phyloP scores from a whole-genome alignment of 2,329 filamentous ascomycete genomes.

The Pezicula radicicola region DNA sequence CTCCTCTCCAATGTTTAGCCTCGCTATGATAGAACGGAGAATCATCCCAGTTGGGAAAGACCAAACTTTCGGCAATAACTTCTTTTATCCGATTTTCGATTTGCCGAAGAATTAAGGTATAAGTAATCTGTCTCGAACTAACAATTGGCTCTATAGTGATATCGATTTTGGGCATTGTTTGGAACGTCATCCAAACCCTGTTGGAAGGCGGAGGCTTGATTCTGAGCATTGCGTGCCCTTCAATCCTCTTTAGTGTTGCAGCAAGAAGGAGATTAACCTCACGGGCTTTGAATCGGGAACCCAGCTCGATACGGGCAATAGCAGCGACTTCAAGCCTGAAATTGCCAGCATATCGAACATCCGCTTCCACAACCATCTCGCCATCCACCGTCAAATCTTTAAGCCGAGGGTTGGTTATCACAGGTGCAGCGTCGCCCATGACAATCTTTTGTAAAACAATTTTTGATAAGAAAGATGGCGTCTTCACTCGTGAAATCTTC shows the following conservation, averaged over 20 bases:
- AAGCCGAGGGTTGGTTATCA: conserved; percentile 83
- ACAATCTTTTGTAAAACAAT: conserved; percentile 81
- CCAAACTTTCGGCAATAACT: conserved; percentile 86
- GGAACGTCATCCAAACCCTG: conserved; percentile 92
- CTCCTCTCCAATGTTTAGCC: conserved; percentile 76
- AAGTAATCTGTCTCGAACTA: conserved; percentile 92
- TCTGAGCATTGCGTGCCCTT: conserved; percentile 80
- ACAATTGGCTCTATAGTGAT: conserved; percentile 95
- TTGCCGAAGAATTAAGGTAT: conserved; percentile 83
- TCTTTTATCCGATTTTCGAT: conserved; percentile 96
- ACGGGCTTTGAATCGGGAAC: conserved; percentile 80
- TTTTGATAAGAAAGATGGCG: conserved; percentile 83
- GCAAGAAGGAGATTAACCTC: conserved; percentile 89
- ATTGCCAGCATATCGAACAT: conserved; percentile 85
- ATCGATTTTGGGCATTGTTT: conserved; percentile 89
- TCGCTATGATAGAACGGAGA: conserved; percentile 84
- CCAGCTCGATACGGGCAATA: conserved; percentile 89
- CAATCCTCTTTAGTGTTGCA: conserved; percentile 77
- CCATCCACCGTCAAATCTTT: conserved; percentile 90
- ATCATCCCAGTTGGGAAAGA: conserved; percentile 95
- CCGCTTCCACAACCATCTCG: conserved; percentile 81
- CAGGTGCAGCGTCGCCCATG: conserved; percentile 81
- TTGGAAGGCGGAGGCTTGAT: conserved; percentile 96
- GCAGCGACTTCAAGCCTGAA: conserved; percentile 88
- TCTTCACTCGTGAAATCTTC: conserved; percentile 92